These are phyloP conservation scores for Cornus suecica DNA, from an alignment of 148 eudicot genomes.

Conservation along the genomic window DNA sequence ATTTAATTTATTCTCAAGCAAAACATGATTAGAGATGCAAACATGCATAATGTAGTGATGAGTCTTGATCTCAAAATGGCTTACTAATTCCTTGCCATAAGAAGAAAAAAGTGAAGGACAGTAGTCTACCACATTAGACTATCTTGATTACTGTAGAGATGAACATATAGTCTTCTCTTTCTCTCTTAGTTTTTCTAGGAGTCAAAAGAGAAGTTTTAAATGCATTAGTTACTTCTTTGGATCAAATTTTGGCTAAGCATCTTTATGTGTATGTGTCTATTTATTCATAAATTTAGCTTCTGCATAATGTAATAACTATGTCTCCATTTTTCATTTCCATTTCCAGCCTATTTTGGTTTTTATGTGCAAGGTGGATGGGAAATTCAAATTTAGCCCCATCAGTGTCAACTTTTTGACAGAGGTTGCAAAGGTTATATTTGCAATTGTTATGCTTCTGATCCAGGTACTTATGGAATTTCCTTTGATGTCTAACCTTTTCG, in stretches of 20 bases:
- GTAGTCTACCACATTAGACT: neutral
- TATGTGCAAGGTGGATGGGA: conserved; percentile 90
- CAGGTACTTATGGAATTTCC: conserved; percentile 42
- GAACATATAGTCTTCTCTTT: neutral
- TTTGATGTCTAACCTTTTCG: neutral
- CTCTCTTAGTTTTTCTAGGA: too few relatives aligned
- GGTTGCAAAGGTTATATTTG: conserved; percentile 61
- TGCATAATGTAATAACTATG: conserved; percentile 2
- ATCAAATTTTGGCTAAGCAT: too few relatives aligned
- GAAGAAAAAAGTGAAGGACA: too few relatives aligned
- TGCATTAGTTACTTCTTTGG: too few relatives aligned
- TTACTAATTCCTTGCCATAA: too few relatives aligned
- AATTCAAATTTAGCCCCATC: conserved; percentile 74
- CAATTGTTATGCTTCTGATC: conserved; percentile 65
- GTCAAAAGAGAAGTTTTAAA: neutral
- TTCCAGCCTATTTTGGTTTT: conserved; percentile 70
- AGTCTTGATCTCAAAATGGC: neutral
- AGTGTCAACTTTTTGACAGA: conserved; percentile 86
- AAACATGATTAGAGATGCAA: too few relatives aligned
- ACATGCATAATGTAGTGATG: neutral
- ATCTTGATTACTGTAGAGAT: neutral
- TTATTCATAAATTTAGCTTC: neutral
- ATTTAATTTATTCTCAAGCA: too few relatives aligned
- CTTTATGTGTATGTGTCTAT: neutral
- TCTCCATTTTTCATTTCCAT: conserved; percentile 5